Conservation (phyloP, 2,329 filamentous ascomycete genomes). For the Hirsutella rhossiliensis region DNA sequence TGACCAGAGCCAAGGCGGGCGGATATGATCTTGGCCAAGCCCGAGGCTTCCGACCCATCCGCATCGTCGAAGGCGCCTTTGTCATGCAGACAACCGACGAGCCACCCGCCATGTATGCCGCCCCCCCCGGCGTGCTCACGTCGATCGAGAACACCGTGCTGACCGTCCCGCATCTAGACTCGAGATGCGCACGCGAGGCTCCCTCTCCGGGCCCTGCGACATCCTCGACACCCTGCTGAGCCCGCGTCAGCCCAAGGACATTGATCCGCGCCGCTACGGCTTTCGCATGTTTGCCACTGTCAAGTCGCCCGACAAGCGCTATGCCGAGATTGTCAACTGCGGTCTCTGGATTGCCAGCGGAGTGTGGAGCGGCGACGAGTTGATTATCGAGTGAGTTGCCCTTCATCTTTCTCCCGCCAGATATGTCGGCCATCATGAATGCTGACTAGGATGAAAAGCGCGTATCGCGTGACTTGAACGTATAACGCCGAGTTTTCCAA, state of each 20-base stretch:
- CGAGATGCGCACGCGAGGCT: slow-evolving; percentile 34
- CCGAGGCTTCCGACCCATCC: slow-evolving; percentile 26
- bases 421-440: no score
- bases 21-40: slow-evolving; percentile 30
- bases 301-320: slow-evolving; percentile 36
- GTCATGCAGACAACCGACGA: slow-evolving; percentile 35
- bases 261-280: slow-evolving; percentile 31
- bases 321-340: slow-evolving; percentile 35
- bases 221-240: slow-evolving; percentile 27
- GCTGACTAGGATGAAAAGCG: slow-evolving; percentile 4
- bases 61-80: slow-evolving; percentile 35
- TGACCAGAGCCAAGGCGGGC: slow-evolving; percentile 19
- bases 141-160: neutral
- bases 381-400: slow-evolving; percentile 31
- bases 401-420: neutral
- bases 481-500: neutral
- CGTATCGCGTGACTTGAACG: slow-evolving; percentile 8
- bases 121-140: no score
- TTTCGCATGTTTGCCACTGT: slow-evolving; percentile 37
- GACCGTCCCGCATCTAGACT: slow-evolving; percentile 12
- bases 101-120: slow-evolving; percentile 29
- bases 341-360: slow-evolving; percentile 38
- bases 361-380: slow-evolving; percentile 30
- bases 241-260: slow-evolving; percentile 22
- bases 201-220: slow-evolving; percentile 32